Base-by-base conservation (phyloP, 768 basidiomycete species). In the Amanita pallidorosea region DNA sequence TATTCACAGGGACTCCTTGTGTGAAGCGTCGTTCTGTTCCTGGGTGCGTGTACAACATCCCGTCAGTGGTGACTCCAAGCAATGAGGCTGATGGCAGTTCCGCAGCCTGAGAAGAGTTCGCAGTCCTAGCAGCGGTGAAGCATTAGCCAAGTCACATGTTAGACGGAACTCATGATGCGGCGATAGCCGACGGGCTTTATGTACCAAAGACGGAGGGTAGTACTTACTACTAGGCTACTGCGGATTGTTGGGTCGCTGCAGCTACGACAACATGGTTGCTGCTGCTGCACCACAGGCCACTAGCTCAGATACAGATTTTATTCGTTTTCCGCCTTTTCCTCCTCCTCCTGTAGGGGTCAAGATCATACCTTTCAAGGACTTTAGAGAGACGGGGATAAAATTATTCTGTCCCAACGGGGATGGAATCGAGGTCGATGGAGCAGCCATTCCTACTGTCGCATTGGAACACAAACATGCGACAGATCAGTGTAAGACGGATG, bases 391-490 rank as follows among this genome's bases (percentile, higher is more conserved):
- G 20, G 66, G 70, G 6, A 67, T 73, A 35, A 59, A 53, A 18
- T 34, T 53, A 15, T 46, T 29, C 9, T 53, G 45, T 20, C 37
- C 45, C 13, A 29, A 42, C 13, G 12, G 31, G 11, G 45, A 53
- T 8, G 77, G 73, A n/a, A 61, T 66, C 29, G 86, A 90, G 63
- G 65, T 77, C 45, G 88, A 91, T 59, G 77, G 74, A 0, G 60
- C 76, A 1, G 85, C 83, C 8, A 76, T 88, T 47, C 79, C 81
- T 0, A 89, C 88, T 11, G 66, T 88, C 20, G 60, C 67, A 34
- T 65, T 86, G 50, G 62, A 63, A 25, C 65, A 67, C 31, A 75
- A 71, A 46, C 87, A 89, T 57, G 54, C 60, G 1, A 73, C 70
- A 4, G 81, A 84, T 51, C 61, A 64, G 49, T 76, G 77, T 53